Evolutionary conservation across 202 grass and related monocot species (phyloP).

Genomic region (Zoysia matrella): DNA sequence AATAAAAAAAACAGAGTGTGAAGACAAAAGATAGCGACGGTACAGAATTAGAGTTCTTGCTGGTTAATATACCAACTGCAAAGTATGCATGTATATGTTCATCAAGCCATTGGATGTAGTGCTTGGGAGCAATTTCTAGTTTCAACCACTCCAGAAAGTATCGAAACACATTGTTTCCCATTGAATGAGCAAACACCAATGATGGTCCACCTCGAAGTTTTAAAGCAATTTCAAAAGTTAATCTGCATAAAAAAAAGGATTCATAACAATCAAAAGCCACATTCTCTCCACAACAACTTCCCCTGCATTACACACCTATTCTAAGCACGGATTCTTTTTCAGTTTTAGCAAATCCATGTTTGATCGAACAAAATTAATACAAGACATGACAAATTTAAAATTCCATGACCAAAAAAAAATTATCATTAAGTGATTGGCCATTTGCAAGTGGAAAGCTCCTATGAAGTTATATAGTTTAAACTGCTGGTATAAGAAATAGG

Average conservation of each 20-base stretch:
- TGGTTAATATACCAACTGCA: slow-evolving; percentile 68
- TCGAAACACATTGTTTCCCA: slow-evolving; percentile 97
- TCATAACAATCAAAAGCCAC: slow-evolving; percentile 36
- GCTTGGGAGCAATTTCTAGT: slow-evolving; percentile 92
- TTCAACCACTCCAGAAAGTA: slow-evolving; percentile 98
- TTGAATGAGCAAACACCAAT: slow-evolving; percentile 96
- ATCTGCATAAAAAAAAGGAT: slow-evolving; percentile 50
- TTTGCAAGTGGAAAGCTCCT: neutral
- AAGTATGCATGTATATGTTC: slow-evolving; percentile 96
- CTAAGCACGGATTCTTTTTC: neutral
- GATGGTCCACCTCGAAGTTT: slow-evolving; percentile 91
- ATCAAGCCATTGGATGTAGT: slow-evolving; percentile 86
- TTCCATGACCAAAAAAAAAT: neutral
- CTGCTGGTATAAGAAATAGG: no score
- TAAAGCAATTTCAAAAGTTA: slow-evolving; percentile 92
- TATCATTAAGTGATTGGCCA: slow-evolving; percentile 10
- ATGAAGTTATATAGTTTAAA: no score
- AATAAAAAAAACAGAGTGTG: slow-evolving; percentile 11
- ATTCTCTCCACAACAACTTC: slow-evolving; percentile 26
- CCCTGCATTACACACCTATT: slow-evolving; percentile 1
- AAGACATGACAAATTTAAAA: slow-evolving; percentile 6
- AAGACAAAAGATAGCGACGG: slow-evolving; percentile 29
- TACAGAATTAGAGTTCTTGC: slow-evolving; percentile 36
- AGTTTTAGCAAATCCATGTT: neutral
- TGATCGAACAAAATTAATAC: slow-evolving; percentile 21